Conservation (phyloP, 1,284 basidiomycete species). For the Singerocomus rubriflavus region DNA sequence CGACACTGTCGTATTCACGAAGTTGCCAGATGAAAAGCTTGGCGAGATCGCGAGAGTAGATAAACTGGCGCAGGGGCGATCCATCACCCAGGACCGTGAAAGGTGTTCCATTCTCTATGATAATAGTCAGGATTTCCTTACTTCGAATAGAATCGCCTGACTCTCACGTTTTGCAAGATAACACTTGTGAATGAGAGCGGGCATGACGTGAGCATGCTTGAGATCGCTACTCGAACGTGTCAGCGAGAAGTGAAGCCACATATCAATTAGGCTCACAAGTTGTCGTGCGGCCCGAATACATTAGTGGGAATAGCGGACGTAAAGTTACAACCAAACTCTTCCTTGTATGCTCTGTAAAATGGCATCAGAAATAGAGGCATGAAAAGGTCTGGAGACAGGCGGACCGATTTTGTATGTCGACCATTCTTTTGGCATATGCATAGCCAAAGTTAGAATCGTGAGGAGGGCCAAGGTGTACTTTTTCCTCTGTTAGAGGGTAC, state of each 20-base stretch:
- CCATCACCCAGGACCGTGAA: slow-evolving; percentile 85
- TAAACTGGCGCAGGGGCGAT: slow-evolving; percentile 88
- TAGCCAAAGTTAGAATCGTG: slow-evolving; percentile 92
- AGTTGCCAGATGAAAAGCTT: slow-evolving; percentile 92
- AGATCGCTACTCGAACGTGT: slow-evolving; percentile 56
- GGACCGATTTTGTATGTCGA: slow-evolving; percentile 89
- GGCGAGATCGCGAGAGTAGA: slow-evolving; percentile 90
- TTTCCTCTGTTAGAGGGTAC: slow-evolving; percentile 87
- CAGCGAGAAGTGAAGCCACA: slow-evolving; percentile 1
- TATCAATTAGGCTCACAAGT: slow-evolving; percentile 50
- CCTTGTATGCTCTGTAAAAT: slow-evolving; percentile 74
- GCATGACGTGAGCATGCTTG: slow-evolving; percentile 88
- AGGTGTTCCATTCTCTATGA: slow-evolving; percentile 72
- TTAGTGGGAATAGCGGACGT: slow-evolving; percentile 93
- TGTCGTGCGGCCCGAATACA: slow-evolving; percentile 83
- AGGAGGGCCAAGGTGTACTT: slow-evolving; percentile 84
- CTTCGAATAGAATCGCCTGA: not conserved
- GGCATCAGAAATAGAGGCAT: not conserved
- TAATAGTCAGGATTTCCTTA: not conserved
- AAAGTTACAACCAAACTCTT: slow-evolving; percentile 87
- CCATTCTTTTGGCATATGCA: slow-evolving; percentile 89
- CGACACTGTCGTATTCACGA: slow-evolving; percentile 83
- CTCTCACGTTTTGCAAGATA: slow-evolving; percentile 77
- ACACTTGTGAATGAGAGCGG: slow-evolving; percentile 86
- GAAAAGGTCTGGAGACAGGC: slow-evolving; percentile 23